These are phyloP conservation scores for Xylariomycetidae sp. DNA, from an alignment of 2,329 filamentous ascomycete genomes.

Conservation along the genomic window DNA sequence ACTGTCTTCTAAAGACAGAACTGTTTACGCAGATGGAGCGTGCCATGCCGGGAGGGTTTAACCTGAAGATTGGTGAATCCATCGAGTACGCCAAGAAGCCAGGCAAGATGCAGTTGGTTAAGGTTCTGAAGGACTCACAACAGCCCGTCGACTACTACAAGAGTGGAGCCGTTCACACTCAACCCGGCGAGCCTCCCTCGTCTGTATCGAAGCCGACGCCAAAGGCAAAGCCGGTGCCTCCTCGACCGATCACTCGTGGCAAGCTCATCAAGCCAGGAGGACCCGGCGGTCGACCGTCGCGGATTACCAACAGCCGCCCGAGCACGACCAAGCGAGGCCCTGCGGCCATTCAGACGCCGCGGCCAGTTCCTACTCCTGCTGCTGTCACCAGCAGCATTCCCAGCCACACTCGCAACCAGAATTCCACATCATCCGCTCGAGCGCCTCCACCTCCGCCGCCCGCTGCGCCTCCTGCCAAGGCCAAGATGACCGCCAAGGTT, in stretches of 20 bases:
- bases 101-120: conserved; percentile 81
- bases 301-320: conserved; percentile 49
- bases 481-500: conserved; percentile 79
- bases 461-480: conserved; percentile 56
- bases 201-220: conserved; percentile 81
- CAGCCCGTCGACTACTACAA: conserved; percentile 82
- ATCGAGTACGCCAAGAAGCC: conserved; percentile 99
- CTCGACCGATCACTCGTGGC: conserved; percentile 86
- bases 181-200: conserved; percentile 73
- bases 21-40: conserved; percentile 88
- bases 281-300: conserved; percentile 74
- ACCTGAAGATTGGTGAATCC: conserved; percentile 72
- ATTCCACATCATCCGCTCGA: conserved; percentile 43
- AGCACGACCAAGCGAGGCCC: conserved; percentile 25
- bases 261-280: conserved; percentile 88
- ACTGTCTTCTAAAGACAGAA: conserved; percentile 93
- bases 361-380: conserved; percentile 32
- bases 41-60: conserved; percentile 72
- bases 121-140: conserved; percentile 81
- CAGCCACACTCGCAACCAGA: conserved; percentile 50
- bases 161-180: conserved; percentile 84
- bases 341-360: conserved; percentile 21
- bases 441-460: conserved; percentile 60
- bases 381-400: conserved; percentile 31
- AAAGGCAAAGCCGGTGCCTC: conserved; percentile 76